Percentiles rank a stretch among this genome's conserved stretches.
Conservation (phyloP, 2,329 filamentous ascomycete species). For the Pseudopithomyces chartarum region DNA sequence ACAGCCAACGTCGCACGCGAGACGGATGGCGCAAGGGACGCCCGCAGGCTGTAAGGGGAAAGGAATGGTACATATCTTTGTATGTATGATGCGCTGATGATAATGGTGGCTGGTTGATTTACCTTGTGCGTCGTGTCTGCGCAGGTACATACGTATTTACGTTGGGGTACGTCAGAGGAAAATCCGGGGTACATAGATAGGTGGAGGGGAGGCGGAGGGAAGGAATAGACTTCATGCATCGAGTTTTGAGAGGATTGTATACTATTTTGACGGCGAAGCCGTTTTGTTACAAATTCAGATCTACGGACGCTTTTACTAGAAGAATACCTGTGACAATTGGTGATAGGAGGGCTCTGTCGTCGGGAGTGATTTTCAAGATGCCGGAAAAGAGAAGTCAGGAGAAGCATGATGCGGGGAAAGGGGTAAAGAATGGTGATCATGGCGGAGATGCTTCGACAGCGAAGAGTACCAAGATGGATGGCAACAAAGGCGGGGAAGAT, state of each 20-base stretch:
- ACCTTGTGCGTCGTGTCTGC: conserved; percentile 7
- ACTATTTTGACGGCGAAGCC: neutral
- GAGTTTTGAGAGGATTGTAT: neutral
- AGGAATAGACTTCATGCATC: neutral
- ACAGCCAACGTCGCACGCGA: no score
- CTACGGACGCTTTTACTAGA: neutral
- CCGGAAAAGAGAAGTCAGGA: conserved; percentile 53
- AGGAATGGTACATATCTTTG: no score
- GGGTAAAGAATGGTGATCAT: conserved; percentile 55
- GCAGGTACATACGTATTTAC: conserved; percentile 10
- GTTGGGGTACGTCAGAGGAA: conserved; percentile 20
- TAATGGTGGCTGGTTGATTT: conserved; percentile 15
- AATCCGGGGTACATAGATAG: conserved; percentile 20
- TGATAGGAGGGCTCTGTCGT: neutral
- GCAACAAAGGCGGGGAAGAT: conserved; percentile 33
- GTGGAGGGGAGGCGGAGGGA: neutral
- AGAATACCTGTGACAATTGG: neutral
- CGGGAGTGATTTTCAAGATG: conserved; percentile 34
- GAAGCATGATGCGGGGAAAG: conserved; percentile 52
- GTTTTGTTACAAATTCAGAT: neutral
- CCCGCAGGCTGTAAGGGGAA: neutral
- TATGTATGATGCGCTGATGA: conserved; percentile 20
- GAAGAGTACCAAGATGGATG: conserved; percentile 47
- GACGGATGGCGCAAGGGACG: no score
- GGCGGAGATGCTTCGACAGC: conserved; percentile 51